These are phyloP conservation scores for Penicillium sp. DNA, from an alignment of 2,329 filamentous ascomycete species.

Conservation along the genomic window DNA sequence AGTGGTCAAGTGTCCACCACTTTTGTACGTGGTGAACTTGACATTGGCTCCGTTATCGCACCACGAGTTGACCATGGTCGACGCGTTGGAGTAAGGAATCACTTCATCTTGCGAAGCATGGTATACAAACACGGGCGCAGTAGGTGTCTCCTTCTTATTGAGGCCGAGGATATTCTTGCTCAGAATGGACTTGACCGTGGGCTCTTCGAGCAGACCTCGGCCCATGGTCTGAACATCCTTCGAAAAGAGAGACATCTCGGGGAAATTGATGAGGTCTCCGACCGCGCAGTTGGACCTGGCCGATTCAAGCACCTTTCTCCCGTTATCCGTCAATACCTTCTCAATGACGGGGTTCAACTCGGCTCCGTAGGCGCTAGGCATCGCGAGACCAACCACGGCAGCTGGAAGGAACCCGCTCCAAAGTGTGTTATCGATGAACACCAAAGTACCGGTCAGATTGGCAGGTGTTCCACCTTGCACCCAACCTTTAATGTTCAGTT, in stretches of 20 bases:
- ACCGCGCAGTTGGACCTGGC: slow-evolving; percentile 24
- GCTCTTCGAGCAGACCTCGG: slow-evolving; percentile 13
- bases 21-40: slow-evolving; percentile 29
- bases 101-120: slow-evolving; percentile 31
- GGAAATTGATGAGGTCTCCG: slow-evolving; percentile 20
- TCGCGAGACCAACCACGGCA: slow-evolving; percentile 27
- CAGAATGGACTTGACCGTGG: slow-evolving; percentile 18
- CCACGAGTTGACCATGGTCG: slow-evolving; percentile 27
- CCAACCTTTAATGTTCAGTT: slow-evolving; percentile 50
- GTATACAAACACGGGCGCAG: slow-evolving; percentile 32
- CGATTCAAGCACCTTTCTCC: slow-evolving; percentile 19
- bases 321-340: slow-evolving; percentile 22
- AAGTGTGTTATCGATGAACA: slow-evolving; percentile 24
- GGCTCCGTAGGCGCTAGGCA: slow-evolving; percentile 30
- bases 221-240: slow-evolving; percentile 28
- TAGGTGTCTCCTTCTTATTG: slow-evolving; percentile 26
- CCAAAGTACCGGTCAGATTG: slow-evolving; percentile 31
- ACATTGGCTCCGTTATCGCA: slow-evolving; percentile 26
- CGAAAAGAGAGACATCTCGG: slow-evolving; percentile 26
- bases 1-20: slow-evolving; percentile 30
- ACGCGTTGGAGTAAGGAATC: slow-evolving; percentile 28
- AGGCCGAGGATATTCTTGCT: slow-evolving; percentile 24
- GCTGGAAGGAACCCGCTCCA: slow-evolving; percentile 32
- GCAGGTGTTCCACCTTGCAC: slow-evolving; percentile 31
- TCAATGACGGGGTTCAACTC: slow-evolving; percentile 25